Percentiles rank a stretch among this genome's conserved stretches.
These are phyloP conservation scores for Pseudophaeomoniella oleicola DNA, from an alignment of 2,329 filamentous ascomycete species.

Conservation along the genomic window DNA sequence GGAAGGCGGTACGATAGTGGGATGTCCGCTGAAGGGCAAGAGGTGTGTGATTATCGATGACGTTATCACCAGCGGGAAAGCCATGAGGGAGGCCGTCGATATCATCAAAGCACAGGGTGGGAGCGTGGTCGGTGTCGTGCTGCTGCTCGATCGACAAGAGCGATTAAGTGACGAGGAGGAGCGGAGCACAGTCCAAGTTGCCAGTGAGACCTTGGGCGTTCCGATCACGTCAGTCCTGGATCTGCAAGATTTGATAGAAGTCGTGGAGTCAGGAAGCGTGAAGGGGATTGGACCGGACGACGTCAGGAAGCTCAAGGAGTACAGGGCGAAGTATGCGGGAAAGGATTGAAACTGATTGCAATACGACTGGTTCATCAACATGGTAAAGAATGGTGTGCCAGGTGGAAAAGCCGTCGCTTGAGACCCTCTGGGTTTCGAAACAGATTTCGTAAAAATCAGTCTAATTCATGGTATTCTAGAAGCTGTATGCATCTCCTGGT, in stretches of 20 bases:
- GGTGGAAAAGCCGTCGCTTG: too few relatives aligned
- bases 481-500: too few relatives aligned
- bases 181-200: slow-evolving; percentile 72
- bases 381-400: too few relatives aligned
- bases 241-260: slow-evolving; percentile 66
- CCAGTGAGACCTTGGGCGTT: slow-evolving; percentile 68
- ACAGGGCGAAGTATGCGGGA: slow-evolving; percentile 38
- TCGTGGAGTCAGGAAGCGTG: slow-evolving; percentile 33
- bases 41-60: slow-evolving; percentile 85
- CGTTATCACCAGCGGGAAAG: slow-evolving; percentile 89
- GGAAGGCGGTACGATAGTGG: slow-evolving; percentile 86
- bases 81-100: slow-evolving; percentile 79
- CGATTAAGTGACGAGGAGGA: slow-evolving; percentile 50
- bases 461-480: too few relatives aligned
- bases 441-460: too few relatives aligned
- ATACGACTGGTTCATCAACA: too few relatives aligned
- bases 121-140: slow-evolving; percentile 69
- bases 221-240: slow-evolving; percentile 74
- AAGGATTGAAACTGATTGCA: slow-evolving; percentile 17
- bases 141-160: slow-evolving; percentile 64
- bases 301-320: slow-evolving; percentile 55
- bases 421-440: too few relatives aligned
- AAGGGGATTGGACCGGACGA: slow-evolving; percentile 47
- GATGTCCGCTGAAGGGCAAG: slow-evolving; percentile 71
- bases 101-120: slow-evolving; percentile 82